phyloP scores from a whole-genome alignment of 177 flowering plant genomes.

The Vitis hybrid region DNA sequence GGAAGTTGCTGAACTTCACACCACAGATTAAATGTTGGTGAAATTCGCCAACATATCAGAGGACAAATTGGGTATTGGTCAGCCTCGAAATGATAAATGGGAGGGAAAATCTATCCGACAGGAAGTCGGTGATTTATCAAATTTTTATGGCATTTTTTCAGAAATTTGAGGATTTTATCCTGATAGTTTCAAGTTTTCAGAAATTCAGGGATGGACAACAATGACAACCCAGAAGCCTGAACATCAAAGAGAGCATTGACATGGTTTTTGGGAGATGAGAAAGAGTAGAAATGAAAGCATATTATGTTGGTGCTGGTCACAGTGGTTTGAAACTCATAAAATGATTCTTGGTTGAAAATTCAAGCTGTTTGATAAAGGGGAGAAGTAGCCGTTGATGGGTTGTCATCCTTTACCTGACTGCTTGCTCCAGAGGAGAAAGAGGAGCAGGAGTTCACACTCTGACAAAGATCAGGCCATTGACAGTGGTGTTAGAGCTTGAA shows the following conservation, averaged over 20 bases:
- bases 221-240: constrained; percentile 14
- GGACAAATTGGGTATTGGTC: too few species aligned
- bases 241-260: constrained; percentile 16
- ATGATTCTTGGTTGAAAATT: constrained; percentile 10
- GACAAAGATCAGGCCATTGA: constrained; percentile 5
- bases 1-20: too few species aligned
- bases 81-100: too few species aligned
- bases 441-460: constrained; percentile 10
- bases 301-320: constrained; percentile 9
- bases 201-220: too few species aligned
- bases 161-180: too few species aligned
- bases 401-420: neutral
- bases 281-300: constrained; percentile 24
- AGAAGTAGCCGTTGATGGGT: neutral
- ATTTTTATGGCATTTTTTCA: too few species aligned
- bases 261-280: constrained; percentile 5
- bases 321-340: constrained; percentile 9
- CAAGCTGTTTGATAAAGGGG: constrained; percentile 20
- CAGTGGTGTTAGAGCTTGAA: constrained; percentile 11
- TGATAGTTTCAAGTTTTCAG: too few species aligned
- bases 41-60: too few species aligned
- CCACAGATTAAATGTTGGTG: too few species aligned
- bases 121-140: too few species aligned
- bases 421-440: neutral
- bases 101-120: too few species aligned